Evolutionary conservation across 169 alveolate genomes (phyloP), one percentile per base, ranked within the genome.

Genomic region (Eimeria falciformis): DNA sequence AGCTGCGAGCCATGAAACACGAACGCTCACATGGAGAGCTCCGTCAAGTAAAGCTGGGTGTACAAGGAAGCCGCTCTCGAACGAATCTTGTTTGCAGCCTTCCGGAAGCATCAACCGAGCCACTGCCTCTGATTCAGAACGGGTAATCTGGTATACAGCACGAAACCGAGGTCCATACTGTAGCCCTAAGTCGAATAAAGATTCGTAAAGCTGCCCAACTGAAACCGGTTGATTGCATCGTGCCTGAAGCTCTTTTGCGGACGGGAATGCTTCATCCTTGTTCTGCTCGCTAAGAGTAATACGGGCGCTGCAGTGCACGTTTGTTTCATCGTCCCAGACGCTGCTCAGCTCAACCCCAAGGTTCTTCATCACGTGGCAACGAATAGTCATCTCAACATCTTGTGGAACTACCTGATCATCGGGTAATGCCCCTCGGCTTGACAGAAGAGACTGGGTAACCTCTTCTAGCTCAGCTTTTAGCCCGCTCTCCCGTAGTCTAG

Each of bases 11-110:
- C 83, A 14, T 47, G 40, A n/a, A 45, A 23, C 25, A 37, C 62
- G 18, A 3, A 5, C n/a, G 53, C 91, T 92, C 14, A 95, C 94
- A 91, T 95, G 97, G 21, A 95, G 92, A 17, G 97, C 95, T 17
- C 97, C 97, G 85, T 95, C 97, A 29, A 95, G 92, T 40, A 95
- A 75, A 1, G 96, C 96, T n/a, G 96, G 97, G 87, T 95, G 96
- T 40, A 94, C 68, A 17, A 82, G 75, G 86, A 95, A 95, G 43
- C 97, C 97, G 89, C 93, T 84, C 53, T 95, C 96, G 47, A 94
- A 93, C 56, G 96, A 71, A 75, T 92, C 96, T 45, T 65, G 68
- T 43, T 94, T 94, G 81, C 92, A 78, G 17, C 68, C 75, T 12
- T 88, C 95, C 27, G 92, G 71, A n/a, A 92, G 43, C 77, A 75